Evolutionary conservation across 805 yeast species (phyloP), one percentile per base, ranked within the genome.

Genomic region (Cyberlindnera euphorbiae): DNA sequence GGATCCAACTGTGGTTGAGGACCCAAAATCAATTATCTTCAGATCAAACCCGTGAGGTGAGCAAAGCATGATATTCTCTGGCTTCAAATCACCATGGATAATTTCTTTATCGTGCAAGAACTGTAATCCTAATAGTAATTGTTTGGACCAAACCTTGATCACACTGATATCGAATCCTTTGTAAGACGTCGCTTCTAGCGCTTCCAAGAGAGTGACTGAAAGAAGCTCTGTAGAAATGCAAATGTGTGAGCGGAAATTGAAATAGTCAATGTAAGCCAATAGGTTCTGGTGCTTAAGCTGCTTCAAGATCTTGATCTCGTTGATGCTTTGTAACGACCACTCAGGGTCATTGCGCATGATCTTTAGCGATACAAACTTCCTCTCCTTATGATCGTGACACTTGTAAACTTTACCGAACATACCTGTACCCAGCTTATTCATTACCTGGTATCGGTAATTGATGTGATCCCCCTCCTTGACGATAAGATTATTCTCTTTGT

Each of bases 11-110:
- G 38, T 56, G 45, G 82, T 73, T 0, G 85, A 75, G 0, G 83
- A 70, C 0, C 96, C 96, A 53, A 87, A 86, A 53, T 87, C 96
- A 36, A 87, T 82, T 22, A 87, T 67, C 49, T 82, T 85, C 32
- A 85, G 65, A 14, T 59, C 61, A 16, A 79, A 62, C 0, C 62
- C 52, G 15, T 63, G 57, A 5, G 72, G 64, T 8, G 66, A 61
- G 1, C 56, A 40, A 5, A 82, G 58, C 79, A 85, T 76, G 25
- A 87, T 64, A 57, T 87, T 87, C 50, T 85, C 95, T 0, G 95
- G 96, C 52, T 87, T 87, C 38, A 87, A 62, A 55, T 87, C 96
- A 50, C 95, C 86, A 54, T 87, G 96, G 17, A 87, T 75, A 6
- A 87, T 70, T 10, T 68, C 63, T 18, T 66, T 53, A 0, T 60